Percentiles rank a stretch among this genome's conserved stretches.
Evolutionary conservation across 1,139 yeast genomes (phyloP).

Genomic region (Geotrichum aggregatum): DNA sequence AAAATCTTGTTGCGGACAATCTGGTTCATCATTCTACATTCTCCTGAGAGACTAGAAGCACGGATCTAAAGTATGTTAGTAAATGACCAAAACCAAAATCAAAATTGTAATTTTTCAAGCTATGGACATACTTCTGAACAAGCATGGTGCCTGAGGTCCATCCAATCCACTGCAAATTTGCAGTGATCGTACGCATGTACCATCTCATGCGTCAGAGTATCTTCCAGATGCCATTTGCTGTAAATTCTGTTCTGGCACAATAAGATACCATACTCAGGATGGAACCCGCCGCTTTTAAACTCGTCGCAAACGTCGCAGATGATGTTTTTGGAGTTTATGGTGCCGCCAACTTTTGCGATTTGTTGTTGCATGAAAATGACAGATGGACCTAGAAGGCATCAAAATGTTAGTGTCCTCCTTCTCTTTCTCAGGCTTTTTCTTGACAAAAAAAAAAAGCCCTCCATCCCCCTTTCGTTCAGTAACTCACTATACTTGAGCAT

Average conservation of each 20-base stretch:
- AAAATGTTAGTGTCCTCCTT: neutral
- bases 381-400: constrained; percentile 54
- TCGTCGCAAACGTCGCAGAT: constrained; percentile 84
- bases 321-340: constrained; percentile 48
- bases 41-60: constrained; percentile 91
- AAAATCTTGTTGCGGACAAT: constrained; percentile 55
- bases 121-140: constrained; percentile 73
- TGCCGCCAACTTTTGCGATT: constrained; percentile 65
- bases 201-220: constrained; percentile 85
- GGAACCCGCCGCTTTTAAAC: constrained; percentile 87
- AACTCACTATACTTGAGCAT: constrained; percentile 54
- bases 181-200: constrained; percentile 91
- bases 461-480: neutral
- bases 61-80: constrained; percentile 46
- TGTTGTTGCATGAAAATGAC: constrained; percentile 87
- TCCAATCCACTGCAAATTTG: constrained; percentile 81
- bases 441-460: neutral
- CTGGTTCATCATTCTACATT: constrained; percentile 86
- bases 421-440: neutral
- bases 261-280: constrained; percentile 81
- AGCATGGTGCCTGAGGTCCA: constrained; percentile 85
- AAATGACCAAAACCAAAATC: neutral
- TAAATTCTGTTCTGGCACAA: constrained; percentile 81
- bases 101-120: no score
- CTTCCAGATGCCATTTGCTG: constrained; percentile 81